Percentiles rank a stretch among this genome's conserved stretches.
phyloP scores from a whole-genome alignment of 192 early-diverging fungal species.

The Coemansia reversa region DNA sequence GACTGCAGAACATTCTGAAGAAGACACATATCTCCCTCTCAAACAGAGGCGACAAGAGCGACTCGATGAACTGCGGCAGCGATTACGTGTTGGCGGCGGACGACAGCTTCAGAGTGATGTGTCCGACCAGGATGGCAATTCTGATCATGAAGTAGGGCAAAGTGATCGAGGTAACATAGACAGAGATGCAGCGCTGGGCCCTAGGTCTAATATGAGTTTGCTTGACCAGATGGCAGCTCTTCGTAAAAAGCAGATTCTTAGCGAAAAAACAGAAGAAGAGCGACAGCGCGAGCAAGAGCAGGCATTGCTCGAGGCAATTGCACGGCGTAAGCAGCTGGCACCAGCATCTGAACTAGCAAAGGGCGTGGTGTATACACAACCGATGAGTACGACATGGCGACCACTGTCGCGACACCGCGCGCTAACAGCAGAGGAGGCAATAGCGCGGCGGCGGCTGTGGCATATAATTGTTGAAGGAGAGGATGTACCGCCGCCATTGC shows the following conservation, averaged over 20 bases:
- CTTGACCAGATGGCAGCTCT: slow-evolving; percentile 84
- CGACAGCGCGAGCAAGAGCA: slow-evolving; percentile 80
- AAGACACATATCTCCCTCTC: slow-evolving; percentile 17
- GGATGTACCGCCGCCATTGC: slow-evolving; percentile 79
- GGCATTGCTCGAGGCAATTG: slow-evolving; percentile 79
- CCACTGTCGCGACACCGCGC: slow-evolving; percentile 73
- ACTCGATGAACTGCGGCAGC: slow-evolving; percentile 26
- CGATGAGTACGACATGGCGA: slow-evolving; percentile 84
- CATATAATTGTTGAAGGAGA: slow-evolving; percentile 91
- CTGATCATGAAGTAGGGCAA: slow-evolving; percentile 9
- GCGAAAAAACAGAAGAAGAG: slow-evolving; percentile 75
- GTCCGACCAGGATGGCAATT: neutral
- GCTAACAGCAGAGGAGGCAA: slow-evolving; percentile 53
- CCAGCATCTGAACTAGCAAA: slow-evolving; percentile 85
- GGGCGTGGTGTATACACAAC: slow-evolving; percentile 81
- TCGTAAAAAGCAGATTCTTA: slow-evolving; percentile 59
- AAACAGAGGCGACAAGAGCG: slow-evolving; percentile 34
- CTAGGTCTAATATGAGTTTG: slow-evolving; percentile 67
- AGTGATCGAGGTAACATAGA: neutral
- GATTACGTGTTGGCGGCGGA: slow-evolving; percentile 11
- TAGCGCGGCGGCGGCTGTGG: slow-evolving; percentile 71
- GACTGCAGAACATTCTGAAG: slow-evolving; percentile 1
- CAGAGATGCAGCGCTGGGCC: slow-evolving; percentile 38
- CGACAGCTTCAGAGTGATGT: neutral
- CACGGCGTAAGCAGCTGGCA: slow-evolving; percentile 73